phyloP scores from a whole-genome alignment of 192 early-diverging fungal genomes.

The Backusella psychrophila region DNA sequence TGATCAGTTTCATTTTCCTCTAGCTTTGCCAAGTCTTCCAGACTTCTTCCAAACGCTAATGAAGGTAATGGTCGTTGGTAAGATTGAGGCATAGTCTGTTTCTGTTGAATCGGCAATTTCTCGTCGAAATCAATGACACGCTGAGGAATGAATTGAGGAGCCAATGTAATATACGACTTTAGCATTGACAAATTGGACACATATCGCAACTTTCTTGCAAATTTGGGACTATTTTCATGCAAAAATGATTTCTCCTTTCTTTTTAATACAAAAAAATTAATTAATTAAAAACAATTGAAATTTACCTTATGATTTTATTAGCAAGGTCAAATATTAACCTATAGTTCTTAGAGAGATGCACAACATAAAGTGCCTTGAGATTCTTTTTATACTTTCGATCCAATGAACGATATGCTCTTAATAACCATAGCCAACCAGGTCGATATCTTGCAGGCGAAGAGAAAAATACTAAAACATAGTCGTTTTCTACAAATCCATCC shows the following conservation, averaged over 20 bases:
- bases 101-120: background rate
- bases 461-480: constrained; percentile 90
- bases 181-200: constrained; percentile 69
- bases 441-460: constrained; percentile 72
- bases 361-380: constrained; percentile 87
- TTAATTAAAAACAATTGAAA: background rate
- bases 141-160: constrained; percentile 76
- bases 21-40: constrained; percentile 53
- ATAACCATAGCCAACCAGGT: constrained; percentile 83
- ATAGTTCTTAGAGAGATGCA: constrained; percentile 86
- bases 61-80: background rate
- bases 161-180: constrained; percentile 61
- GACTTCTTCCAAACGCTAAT: constrained; percentile 67
- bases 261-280: background rate
- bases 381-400: constrained; percentile 93
- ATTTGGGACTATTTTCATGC: constrained; percentile 73
- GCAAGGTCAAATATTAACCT: constrained; percentile 82
- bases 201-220: constrained; percentile 83
- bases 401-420: constrained; percentile 78
- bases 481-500: constrained; percentile 85
- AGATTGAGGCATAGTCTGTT: background rate
- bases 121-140: constrained; percentile 56
- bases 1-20: constrained; percentile 19
- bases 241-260: background rate
- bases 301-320: constrained; percentile 82